Conservation (phyloP, 306 rosid species). For the Herpetospermum pedunculosum region DNA sequence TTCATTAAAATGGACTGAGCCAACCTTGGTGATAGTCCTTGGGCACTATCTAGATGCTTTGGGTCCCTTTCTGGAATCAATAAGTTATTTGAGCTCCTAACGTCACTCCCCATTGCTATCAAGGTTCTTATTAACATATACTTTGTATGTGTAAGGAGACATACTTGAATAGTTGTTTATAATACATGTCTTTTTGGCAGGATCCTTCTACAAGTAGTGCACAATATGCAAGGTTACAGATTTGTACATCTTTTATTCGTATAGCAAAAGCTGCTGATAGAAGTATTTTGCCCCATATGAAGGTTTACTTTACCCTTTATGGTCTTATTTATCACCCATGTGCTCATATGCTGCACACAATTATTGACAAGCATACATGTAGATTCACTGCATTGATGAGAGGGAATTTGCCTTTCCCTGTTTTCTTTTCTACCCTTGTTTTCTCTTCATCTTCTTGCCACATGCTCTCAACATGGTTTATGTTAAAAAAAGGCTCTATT, state of each 20-base stretch:
- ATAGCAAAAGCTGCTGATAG: slow-evolving; percentile 87
- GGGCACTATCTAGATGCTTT: slow-evolving; percentile 81
- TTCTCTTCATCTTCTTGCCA: neutral
- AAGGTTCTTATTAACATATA: slow-evolving; percentile 32
- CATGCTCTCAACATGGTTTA: neutral
- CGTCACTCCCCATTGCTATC: slow-evolving; percentile 56
- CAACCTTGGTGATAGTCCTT: slow-evolving; percentile 78
- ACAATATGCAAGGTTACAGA: slow-evolving; percentile 85
- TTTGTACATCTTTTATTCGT: slow-evolving; percentile 89
- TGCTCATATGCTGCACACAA: neutral
- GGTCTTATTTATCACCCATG: neutral
- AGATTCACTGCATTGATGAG: neutral
- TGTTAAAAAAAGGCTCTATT: neutral
- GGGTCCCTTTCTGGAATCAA: slow-evolving; percentile 83
- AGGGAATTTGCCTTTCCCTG: neutral
- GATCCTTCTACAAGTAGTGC: slow-evolving; percentile 56
- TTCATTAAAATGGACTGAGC: slow-evolving; percentile 79
- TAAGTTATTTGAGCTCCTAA: slow-evolving; percentile 85
- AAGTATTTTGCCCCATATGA: slow-evolving; percentile 95
- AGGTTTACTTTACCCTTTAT: slow-evolving; percentile 29
- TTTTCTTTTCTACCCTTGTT: neutral
- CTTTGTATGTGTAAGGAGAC: slow-evolving; percentile 2
- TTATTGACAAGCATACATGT: neutral
- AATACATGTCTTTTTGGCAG: slow-evolving; percentile 29
- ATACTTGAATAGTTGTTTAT: slow-evolving; percentile 9